Base-by-base conservation (phyloP, 164 flowering plant genomes). In the Pachysandra terminalis region DNA sequence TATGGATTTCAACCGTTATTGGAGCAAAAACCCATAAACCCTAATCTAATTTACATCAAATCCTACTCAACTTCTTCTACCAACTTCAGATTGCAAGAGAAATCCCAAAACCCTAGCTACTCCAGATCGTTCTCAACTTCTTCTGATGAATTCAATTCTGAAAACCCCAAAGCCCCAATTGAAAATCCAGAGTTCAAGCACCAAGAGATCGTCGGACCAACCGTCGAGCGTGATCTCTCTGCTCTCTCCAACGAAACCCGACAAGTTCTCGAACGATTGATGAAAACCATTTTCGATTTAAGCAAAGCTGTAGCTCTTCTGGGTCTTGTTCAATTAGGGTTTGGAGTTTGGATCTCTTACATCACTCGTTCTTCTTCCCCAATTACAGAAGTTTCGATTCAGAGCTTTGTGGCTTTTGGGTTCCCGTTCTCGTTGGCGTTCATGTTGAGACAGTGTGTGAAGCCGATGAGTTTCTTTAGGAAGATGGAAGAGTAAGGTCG, bases 401-500 rank as follows among this genome's bases (percentile, higher is more conserved):
- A 84, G 82, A 83, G 93, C 72, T 61, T 79, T 21, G 74, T 78
- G 63, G 94, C 93, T 0, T 91, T 91, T 58, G 96, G 85, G 35
- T 85, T 90, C 61, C 96, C 97, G 0, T 88, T 88, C 60, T 78
- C 95, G 3, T 1, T 88, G 85, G 97, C 97, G 0, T 87, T 93
- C 40, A 68, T 87, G 78, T 49, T 93, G 74, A 64, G 93, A 68
- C 78, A 75, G 26, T 62, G 84, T 23, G 62, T 91, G 84, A 88
- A 90, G 83, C 90, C 88, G 0, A 90, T 90, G 84, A 65, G 68
- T 26, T 91, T 93, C 86, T 90, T 90, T 60, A 82, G 77, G 83
- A 91, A 86, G 82, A 90, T 93, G 98, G 97, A 93, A 84, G 93
- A 88, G 71, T 79, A 65, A 27, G 94, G 97, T 9, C 81, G 98